phyloP scores from a whole-genome alignment of 2,329 filamentous ascomycete genomes.

The Apiospora sp. region DNA sequence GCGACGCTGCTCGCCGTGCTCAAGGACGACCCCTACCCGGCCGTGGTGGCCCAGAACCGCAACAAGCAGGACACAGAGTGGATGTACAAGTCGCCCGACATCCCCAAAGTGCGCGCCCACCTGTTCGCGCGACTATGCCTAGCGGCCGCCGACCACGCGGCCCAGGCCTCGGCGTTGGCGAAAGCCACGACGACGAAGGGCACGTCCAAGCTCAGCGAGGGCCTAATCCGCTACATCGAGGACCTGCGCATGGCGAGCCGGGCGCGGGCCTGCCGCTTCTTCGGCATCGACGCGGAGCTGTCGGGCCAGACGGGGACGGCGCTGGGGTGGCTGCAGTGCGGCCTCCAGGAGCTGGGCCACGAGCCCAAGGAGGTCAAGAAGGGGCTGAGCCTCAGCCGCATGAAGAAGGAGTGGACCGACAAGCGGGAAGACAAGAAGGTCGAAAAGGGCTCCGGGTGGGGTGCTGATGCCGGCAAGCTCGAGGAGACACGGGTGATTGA shows the following conservation, averaged over 20 bases:
- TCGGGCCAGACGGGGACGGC: constrained; percentile 82
- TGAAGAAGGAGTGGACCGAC: constrained; percentile 76
- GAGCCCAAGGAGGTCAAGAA: constrained; percentile 60
- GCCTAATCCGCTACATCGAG: constrained; percentile 75
- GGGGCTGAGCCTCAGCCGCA: constrained; percentile 55
- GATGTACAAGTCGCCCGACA: constrained; percentile 92
- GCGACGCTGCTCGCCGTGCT: constrained; percentile 88
- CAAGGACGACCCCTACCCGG: constrained; percentile 94
- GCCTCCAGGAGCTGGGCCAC: constrained; percentile 76
- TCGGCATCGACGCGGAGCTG: constrained; percentile 88
- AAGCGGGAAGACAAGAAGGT: constrained; percentile 81
- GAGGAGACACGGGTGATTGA: constrained; percentile 88
- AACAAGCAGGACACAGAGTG: constrained; percentile 89
- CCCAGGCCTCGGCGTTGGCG: constrained; percentile 68
- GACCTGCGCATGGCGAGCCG: constrained; percentile 78
- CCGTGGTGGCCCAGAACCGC: constrained; percentile 79
- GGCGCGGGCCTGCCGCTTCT: constrained; percentile 88
- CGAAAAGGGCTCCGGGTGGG: constrained; percentile 78
- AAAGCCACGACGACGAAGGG: constrained; percentile 48
- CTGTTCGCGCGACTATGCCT: constrained; percentile 89
- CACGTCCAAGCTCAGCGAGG: constrained; percentile 65
- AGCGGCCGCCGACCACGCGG: constrained; percentile 86
- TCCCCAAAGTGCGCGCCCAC: constrained; percentile 87
- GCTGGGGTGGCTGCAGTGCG: constrained; percentile 86
- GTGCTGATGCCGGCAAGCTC: constrained; percentile 80